These are phyloP conservation scores for Piromyces sp. DNA, from an alignment of 192 early-diverging fungal species.

Conservation along the genomic window DNA sequence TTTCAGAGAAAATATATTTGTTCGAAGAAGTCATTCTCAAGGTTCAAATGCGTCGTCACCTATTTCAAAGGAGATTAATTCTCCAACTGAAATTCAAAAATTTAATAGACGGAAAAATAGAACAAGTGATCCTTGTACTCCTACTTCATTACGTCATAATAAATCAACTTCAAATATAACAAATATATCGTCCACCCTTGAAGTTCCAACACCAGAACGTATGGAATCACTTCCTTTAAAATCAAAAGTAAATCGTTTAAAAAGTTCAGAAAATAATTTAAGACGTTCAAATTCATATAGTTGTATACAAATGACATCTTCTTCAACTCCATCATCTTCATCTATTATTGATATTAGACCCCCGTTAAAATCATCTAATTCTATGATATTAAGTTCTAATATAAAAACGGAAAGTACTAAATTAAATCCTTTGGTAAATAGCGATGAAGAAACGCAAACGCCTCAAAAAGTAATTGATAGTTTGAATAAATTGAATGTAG, in stretches of 20 bases:
- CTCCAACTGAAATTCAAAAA: not conserved
- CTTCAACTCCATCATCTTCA: not conserved
- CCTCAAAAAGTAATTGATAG: not conserved
- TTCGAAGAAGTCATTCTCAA: not conserved
- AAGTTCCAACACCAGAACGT: not conserved
- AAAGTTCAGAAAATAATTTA: not conserved
- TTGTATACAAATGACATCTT: not conserved
- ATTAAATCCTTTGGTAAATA: not conserved
- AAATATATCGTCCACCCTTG: not conserved
- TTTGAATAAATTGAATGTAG: not conserved
- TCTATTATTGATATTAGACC: not conserved
- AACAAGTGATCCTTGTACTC: not conserved
- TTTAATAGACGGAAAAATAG: not conserved
- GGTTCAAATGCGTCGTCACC: not conserved
- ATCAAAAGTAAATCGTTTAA: not conserved
- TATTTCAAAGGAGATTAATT: not conserved
- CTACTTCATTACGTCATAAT: not conserved
- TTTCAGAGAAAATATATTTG: not conserved
- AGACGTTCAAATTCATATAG: not conserved
- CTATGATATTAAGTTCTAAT: not conserved
- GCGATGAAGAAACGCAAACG: not conserved
- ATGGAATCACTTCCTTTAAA: not conserved
- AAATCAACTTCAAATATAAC: not conserved
- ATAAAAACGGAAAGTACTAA: not conserved
- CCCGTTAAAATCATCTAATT: not conserved